Conservation (phyloP, 495 filamentous ascomycete genomes). For the Mytilinidion resinicola region DNA sequence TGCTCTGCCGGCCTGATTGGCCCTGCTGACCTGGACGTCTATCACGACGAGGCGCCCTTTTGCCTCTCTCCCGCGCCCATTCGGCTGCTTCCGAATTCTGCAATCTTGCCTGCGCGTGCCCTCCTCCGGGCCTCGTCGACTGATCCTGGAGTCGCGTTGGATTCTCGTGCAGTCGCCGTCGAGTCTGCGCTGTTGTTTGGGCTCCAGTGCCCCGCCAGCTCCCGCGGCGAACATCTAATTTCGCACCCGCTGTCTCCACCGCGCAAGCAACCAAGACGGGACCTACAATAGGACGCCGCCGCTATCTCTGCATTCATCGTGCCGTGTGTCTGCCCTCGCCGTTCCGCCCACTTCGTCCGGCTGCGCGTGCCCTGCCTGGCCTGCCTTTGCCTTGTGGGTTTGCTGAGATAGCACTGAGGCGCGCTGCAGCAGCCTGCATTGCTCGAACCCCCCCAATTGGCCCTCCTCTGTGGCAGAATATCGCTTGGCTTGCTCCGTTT, state of each 20-base stretch:
- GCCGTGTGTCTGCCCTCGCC: neutral
- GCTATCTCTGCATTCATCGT: neutral
- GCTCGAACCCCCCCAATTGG: neutral
- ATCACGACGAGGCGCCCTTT: neutral
- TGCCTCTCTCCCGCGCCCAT: neutral
- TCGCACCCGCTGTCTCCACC: neutral
- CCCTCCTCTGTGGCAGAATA: neutral
- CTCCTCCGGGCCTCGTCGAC: neutral
- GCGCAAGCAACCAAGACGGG: neutral
- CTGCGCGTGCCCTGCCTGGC: neutral
- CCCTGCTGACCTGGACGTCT: neutral
- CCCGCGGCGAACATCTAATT: neutral
- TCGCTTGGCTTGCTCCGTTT: neutral
- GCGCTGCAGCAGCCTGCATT: conserved; percentile 2
- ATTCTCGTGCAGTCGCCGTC: neutral
- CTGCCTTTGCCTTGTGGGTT: conserved; percentile 1
- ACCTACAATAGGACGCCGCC: too few species aligned
- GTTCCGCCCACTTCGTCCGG: neutral
- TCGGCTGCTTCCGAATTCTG: neutral
- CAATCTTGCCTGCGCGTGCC: neutral
- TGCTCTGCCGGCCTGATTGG: neutral
- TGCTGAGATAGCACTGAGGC: conserved; percentile 1
- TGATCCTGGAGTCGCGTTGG: neutral
- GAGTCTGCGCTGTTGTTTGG: neutral
- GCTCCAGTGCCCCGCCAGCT: neutral